Conservation (phyloP, 2,329 filamentous ascomycete species). For the Arthrobotrys musiformis region DNA sequence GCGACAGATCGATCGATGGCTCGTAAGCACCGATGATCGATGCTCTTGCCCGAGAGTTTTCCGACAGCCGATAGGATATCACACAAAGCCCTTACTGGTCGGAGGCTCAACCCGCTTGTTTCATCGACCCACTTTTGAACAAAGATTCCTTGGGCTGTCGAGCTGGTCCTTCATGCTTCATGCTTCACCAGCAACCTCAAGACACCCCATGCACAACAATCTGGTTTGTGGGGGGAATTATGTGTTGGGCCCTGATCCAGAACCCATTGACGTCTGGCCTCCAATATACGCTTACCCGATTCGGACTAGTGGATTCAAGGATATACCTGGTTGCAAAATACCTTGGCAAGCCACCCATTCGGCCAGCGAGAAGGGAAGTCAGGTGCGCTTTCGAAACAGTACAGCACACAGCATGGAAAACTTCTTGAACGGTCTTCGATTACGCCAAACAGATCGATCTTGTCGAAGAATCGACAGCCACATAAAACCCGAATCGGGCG, state of each 20-base stretch:
- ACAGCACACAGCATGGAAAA: too few species aligned
- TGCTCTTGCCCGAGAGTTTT: not conserved
- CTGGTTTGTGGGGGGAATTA: not conserved
- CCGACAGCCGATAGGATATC: conserved; percentile 12
- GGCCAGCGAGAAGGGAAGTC: not conserved
- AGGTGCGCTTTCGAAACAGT: not conserved
- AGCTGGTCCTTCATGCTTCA: not conserved
- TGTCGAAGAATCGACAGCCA: conserved; percentile 1
- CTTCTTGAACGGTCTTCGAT: not conserved
- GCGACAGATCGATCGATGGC: not conserved
- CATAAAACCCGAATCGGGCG: conserved; percentile 6
- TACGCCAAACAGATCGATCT: not conserved
- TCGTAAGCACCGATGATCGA: too few species aligned
- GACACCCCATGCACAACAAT: not conserved
- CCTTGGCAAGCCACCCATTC: not conserved
- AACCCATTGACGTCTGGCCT: not conserved
- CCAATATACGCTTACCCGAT: not conserved
- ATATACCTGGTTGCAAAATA: not conserved
- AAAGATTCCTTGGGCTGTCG: not conserved
- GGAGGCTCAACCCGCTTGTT: conserved; percentile 24
- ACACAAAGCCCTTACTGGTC: not conserved
- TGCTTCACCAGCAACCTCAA: too few species aligned
- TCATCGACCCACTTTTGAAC: not conserved
- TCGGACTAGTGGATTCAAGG: not conserved
- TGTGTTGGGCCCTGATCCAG: conserved; percentile 7